Evolutionary conservation across 345 rosid genomes (phyloP).

Genomic region (Geranium brycei): DNA sequence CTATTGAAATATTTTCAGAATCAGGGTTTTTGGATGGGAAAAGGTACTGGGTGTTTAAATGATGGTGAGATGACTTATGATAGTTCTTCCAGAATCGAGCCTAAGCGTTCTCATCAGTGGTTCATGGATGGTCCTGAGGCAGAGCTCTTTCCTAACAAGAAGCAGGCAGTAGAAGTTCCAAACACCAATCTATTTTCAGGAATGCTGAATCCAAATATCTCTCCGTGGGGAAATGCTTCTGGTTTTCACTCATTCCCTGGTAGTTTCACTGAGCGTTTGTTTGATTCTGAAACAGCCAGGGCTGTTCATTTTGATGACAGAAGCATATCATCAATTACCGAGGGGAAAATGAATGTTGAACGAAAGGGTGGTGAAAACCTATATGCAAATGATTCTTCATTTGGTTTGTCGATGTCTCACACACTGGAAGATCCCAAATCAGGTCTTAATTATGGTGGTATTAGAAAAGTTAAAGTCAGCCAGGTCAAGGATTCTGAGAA

Average conservation of each 20-base stretch:
- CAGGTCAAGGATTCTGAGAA: slow-evolving; percentile 44
- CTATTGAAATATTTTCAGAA: slow-evolving; percentile 39
- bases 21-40: slow-evolving; percentile 59
- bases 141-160: slow-evolving; percentile 65
- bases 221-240: slow-evolving; percentile 51
- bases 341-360: slow-evolving; percentile 22
- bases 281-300: slow-evolving; percentile 46
- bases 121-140: slow-evolving; percentile 47
- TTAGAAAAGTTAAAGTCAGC: slow-evolving; percentile 49
- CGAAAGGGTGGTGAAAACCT: slow-evolving; percentile 23
- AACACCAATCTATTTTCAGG: slow-evolving; percentile 22
- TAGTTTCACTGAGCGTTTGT: slow-evolving; percentile 48
- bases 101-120: slow-evolving; percentile 70
- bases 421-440: slow-evolving; percentile 41
- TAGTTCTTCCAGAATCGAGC: slow-evolving; percentile 41
- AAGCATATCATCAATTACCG: slow-evolving; percentile 26
- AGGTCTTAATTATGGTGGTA: slow-evolving; percentile 41
- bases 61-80: slow-evolving; percentile 43
- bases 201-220: slow-evolving; percentile 23
- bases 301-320: slow-evolving; percentile 41
- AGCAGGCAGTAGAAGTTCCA: slow-evolving; percentile 48
- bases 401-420: slow-evolving; percentile 50
- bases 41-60: slow-evolving; percentile 26
- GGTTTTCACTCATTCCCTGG: slow-evolving; percentile 47
- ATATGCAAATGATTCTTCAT: slow-evolving; percentile 34